These are phyloP conservation scores for Jackrogersella multiformis DNA, from an alignment of 495 filamentous ascomycete genomes.

Conservation along the genomic window DNA sequence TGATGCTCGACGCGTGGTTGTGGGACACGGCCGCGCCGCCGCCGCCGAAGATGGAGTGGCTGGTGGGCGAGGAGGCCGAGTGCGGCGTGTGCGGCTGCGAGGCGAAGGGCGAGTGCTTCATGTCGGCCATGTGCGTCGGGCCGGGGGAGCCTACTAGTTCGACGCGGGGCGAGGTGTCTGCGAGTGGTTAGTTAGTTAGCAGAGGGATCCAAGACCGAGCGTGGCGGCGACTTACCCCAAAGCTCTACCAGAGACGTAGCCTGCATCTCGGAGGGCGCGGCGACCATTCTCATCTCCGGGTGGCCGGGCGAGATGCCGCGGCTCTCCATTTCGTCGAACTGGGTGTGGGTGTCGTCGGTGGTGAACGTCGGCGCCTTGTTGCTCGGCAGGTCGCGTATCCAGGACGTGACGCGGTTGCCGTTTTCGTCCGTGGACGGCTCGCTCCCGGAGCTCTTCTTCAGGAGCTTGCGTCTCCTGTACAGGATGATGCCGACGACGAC, in stretches of 20 bases:
- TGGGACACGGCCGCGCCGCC: slow-evolving; percentile 14
- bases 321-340: slow-evolving; percentile 45
- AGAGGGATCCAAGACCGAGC: neutral
- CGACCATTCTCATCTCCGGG: slow-evolving; percentile 20
- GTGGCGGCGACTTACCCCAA: slow-evolving; percentile 47
- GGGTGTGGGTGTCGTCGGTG: slow-evolving; percentile 54
- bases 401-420: slow-evolving; percentile 52
- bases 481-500: slow-evolving; percentile 63
- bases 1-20: slow-evolving; percentile 22
- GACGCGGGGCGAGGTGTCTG: slow-evolving; percentile 45
- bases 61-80: slow-evolving; percentile 18
- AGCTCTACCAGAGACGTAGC: slow-evolving; percentile 56
- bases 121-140: slow-evolving; percentile 36
- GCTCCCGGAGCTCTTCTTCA: slow-evolving; percentile 45
- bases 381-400: slow-evolving; percentile 52
- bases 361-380: slow-evolving; percentile 60
- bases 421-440: slow-evolving; percentile 57
- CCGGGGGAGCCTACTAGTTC: slow-evolving; percentile 49
- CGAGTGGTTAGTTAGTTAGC: slow-evolving; percentile 34
- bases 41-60: slow-evolving; percentile 15
- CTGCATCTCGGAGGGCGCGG: slow-evolving; percentile 50
- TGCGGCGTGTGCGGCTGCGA: slow-evolving; percentile 19
- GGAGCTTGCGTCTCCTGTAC: slow-evolving; percentile 60
- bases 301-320: slow-evolving; percentile 15
- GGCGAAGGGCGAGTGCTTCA: slow-evolving; percentile 43